phyloP scores from a whole-genome alignment of 2,329 filamentous ascomycete genomes.

The Aschersonia sp. region DNA sequence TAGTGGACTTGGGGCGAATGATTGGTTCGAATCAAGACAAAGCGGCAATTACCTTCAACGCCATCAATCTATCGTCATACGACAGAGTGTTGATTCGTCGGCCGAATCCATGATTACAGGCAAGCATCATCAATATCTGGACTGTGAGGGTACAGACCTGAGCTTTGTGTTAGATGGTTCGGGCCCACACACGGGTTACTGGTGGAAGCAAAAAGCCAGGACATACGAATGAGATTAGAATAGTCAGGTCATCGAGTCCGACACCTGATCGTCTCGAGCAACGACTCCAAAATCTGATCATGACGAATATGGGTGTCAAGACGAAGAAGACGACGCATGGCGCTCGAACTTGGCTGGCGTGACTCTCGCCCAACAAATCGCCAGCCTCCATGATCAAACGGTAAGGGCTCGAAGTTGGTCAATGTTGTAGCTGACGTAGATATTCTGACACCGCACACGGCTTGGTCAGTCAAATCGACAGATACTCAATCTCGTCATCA shows the following conservation, averaged over 20 bases:
- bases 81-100: slow-evolving; percentile 22
- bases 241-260: slow-evolving; percentile 27
- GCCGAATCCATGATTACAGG: slow-evolving; percentile 27
- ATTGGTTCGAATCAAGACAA: neutral
- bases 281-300: slow-evolving; percentile 26
- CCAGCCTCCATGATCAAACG: slow-evolving; percentile 7
- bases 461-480: no score
- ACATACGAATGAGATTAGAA: slow-evolving; percentile 25
- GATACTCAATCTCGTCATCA: no score
- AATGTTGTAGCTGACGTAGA: slow-evolving; percentile 7
- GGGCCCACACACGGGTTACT: neutral
- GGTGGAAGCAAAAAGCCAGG: neutral
- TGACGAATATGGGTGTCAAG: slow-evolving; percentile 24
- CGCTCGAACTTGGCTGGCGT: slow-evolving; percentile 21
- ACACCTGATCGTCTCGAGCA: slow-evolving; percentile 27
- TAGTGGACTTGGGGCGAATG: neutral
- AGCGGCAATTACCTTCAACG: slow-evolving; percentile 17
- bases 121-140: slow-evolving; percentile 23
- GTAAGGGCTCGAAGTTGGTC: neutral
- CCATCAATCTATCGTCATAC: slow-evolving; percentile 16
- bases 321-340: slow-evolving; percentile 28
- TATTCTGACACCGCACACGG: no score
- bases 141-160: slow-evolving; percentile 22
- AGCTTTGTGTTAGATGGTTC: neutral
- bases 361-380: slow-evolving; percentile 17